Conservation (phyloP, 1,284 basidiomycete species). For the Trichosporon coremiiforme region DNA sequence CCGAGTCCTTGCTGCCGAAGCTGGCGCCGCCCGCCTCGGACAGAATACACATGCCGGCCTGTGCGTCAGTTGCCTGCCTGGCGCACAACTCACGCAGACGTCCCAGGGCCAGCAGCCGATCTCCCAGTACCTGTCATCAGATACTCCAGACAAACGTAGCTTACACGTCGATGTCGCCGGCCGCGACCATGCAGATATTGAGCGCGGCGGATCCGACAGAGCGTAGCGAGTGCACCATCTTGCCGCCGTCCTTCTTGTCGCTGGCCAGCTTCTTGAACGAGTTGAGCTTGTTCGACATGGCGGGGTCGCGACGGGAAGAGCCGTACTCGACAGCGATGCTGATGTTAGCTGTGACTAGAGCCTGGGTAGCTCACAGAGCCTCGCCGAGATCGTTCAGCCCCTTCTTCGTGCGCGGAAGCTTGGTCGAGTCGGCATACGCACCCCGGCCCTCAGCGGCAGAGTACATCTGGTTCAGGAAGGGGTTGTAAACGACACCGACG, state of each 20-base stretch:
- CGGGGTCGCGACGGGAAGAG: constrained; percentile 67
- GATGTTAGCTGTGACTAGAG: constrained; percentile 2
- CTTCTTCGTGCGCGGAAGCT: constrained; percentile 73
- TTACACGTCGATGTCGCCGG: constrained; percentile 78
- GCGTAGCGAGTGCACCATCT: constrained; percentile 84
- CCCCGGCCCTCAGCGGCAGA: constrained; percentile 77
- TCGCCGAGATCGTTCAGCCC: constrained; percentile 74
- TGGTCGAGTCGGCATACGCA: constrained; percentile 65
- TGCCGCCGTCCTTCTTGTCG: constrained; percentile 69
- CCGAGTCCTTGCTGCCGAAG: constrained; percentile 64
- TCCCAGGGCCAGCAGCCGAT: constrained; percentile 89
- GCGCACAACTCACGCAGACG: constrained; percentile 65
- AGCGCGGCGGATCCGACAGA: constrained; percentile 82
- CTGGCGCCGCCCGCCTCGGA: constrained; percentile 82
- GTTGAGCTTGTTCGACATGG: constrained; percentile 69
- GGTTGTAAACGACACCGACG: constrained; percentile 89
- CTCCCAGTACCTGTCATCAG: constrained; percentile 65
- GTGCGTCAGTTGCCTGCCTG: constrained; percentile 24
- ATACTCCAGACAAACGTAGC: constrained; percentile 37
- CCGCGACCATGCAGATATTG: constrained; percentile 79
- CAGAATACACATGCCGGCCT: constrained; percentile 87
- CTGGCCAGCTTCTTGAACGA: constrained; percentile 78
- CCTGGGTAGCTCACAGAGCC: constrained; percentile 63
- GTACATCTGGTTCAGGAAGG: constrained; percentile 85
- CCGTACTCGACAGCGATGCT: constrained; percentile 88